Base-by-base conservation (phyloP, 2,329 filamentous ascomycete species). In the Magnaporthiopsis rhizophila region DNA sequence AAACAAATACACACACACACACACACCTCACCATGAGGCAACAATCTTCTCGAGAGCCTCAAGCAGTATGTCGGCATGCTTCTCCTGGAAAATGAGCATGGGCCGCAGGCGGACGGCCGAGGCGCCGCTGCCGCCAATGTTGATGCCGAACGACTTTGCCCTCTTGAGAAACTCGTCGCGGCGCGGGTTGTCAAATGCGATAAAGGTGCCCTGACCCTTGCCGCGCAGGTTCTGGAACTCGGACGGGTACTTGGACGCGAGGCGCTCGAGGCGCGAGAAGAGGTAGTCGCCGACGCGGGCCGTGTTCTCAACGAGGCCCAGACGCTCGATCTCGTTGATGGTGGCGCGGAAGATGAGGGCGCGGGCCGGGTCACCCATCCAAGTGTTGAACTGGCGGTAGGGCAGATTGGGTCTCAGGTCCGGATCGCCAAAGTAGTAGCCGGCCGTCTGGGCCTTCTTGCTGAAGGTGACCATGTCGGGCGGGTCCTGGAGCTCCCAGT, bases 351-450 rank as follows among this genome's bases (percentile, higher is more conserved):
- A 96, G 69, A 97, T 83, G 66, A 97, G 80, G 21, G 90, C 91
- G 66, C 91, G 88, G 18, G 89, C 88, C 21, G 92, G 92, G 79
- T 97, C 92, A 71, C 92, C 92, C 89, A 97, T 96, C 92, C 92
- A 97, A 61, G 92, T 97, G 83, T 97, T 97, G 84, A 97, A 97
- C 79, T 97, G 92, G 67, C 92, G 88, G 82, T 96, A 97, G 7
- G 93, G 90, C 83, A 93, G 93, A 82, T 96, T 96, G 67, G 92
- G 92, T 15, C 90, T 84, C 69, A 97, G 83, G 58, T 86, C 87
- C 12, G 86, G 84, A 82, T 95, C 89, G 66, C 89, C 89, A 74
- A 88, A 97, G 83, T 95, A 97, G 83, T 94, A 97, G 45, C 92
- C 92, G 8, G 93, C 92, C 2, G 92, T 91, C 79, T 97, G 92